A percentile compares a stretch with the other conserved stretches of the same genome.
These are phyloP conservation scores for Barbarea vulgaris DNA, from an alignment of 345 rosid species.

Conservation along the genomic window DNA sequence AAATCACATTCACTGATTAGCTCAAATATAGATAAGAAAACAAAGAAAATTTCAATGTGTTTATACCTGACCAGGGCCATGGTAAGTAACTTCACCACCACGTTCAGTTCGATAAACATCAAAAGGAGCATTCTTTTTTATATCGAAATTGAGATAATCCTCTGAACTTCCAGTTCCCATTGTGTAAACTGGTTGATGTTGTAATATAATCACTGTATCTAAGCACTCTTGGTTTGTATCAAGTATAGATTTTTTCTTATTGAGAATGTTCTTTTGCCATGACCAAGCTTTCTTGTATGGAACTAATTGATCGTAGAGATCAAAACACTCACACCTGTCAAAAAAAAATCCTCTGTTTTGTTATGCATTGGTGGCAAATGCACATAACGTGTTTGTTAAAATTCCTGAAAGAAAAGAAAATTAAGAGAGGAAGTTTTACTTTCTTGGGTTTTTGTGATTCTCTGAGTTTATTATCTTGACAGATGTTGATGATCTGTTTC, in stretches of 20 bases:
- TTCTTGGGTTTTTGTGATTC: conserved; percentile 31
- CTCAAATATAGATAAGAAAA: neutral
- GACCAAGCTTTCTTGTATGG: conserved; percentile 70
- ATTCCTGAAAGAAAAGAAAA: conserved; percentile 31
- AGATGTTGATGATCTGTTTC: conserved; percentile 9
- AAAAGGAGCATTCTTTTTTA: conserved; percentile 60
- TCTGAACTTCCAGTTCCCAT: conserved; percentile 71
- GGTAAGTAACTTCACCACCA: conserved; percentile 92
- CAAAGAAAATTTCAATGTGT: neutral
- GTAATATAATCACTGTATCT: conserved; percentile 65
- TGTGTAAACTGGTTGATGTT: conserved; percentile 72
- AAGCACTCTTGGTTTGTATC: conserved; percentile 55
- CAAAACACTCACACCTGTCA: conserved; percentile 74
- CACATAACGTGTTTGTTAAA: conserved; percentile 37
- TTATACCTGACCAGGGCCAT: conserved; percentile 89
- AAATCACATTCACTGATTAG: neutral
- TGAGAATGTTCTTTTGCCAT: conserved; percentile 68
- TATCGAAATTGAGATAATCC: conserved; percentile 60
- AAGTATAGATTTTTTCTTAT: conserved; percentile 51
- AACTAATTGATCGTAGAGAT: conserved; percentile 59
- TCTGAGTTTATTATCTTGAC: conserved; percentile 4
- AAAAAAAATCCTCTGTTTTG: neutral
- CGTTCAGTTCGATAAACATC: conserved; percentile 76
- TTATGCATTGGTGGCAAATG: neutral
- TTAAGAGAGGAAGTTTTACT: neutral